Evolutionary conservation across 371 early-diverging fungal species (phyloP), one percentile per base, ranked within the genome.

Genomic region (Actinomucor elegans): DNA sequence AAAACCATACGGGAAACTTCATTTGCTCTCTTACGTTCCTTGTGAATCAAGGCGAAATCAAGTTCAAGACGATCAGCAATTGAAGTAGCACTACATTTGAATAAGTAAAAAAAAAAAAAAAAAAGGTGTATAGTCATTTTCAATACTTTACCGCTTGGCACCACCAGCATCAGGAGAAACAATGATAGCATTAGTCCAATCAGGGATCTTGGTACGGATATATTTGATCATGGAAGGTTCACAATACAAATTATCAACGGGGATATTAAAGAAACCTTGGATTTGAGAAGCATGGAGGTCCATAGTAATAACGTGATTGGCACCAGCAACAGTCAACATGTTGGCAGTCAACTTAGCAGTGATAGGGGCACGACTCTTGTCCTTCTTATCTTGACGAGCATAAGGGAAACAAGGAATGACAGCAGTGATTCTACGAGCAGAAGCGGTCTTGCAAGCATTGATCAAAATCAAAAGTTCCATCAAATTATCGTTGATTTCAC

Each of bases 41-140:
- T 97, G 86, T 98, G 98, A 64, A 98, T 96, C 70, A 98, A 73
- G n/a, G 98, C 99, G 74, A 98, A 98, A 64, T 96, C 97, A 47
- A 96, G 72, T 59, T 95, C 89, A 44, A 98, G 77, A 53, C 90
- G 89, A 70, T 98, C 98, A 17, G 98, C 98, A 66, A 98, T 94
- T 32, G 92, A 83, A 10, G 98, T 94, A 27, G 96, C 97, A 66
- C n/a, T n/a, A n/a, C n/a, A n/a, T 92, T 92, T n/a, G n/a, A 45
- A 6, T 38, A 26, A 32, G n/a, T 23, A 18, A 26, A 32, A 56
- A 37, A 42, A 50, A 9, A 49, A 10, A 47, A 21, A 50, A 41
- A 8, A 7, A 31, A 35, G 4, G 17, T 38, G 21, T 27, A 10
- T 46, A 57, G 32, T 17, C 11, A 20, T 47, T 14, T 18, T 21